Evolutionary conservation across 2,329 filamentous ascomycete species (phyloP).

Genomic region (Fusarium circinatum): DNA sequence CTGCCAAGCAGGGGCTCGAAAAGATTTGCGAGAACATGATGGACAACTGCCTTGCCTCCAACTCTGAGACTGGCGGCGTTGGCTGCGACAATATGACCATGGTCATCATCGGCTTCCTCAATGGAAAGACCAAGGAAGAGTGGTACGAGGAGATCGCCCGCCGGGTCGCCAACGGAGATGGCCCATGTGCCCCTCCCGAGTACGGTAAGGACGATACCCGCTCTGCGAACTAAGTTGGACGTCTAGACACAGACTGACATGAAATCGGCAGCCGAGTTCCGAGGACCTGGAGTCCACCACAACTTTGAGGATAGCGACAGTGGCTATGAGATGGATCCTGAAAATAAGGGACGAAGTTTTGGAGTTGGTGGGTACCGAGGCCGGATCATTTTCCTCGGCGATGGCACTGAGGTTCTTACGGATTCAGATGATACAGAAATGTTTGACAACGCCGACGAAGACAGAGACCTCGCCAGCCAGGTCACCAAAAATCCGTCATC

Average conservation of each 20-base stretch:
- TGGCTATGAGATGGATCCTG: conserved; percentile 80
- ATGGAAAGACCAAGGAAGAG: conserved; percentile 93
- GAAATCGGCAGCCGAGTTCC: conserved; percentile 75
- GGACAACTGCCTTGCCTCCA: conserved; percentile 98
- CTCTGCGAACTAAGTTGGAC: conserved; percentile 4
- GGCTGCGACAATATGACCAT: conserved; percentile 99
- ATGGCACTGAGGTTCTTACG: conserved; percentile 91
- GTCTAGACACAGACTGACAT: conserved; percentile 27
- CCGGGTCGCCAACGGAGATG: conserved; percentile 95
- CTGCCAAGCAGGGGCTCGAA: conserved; percentile 92
- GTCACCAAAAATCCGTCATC: conserved; percentile 68
- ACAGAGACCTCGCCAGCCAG: conserved; percentile 87
- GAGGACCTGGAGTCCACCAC: conserved; percentile 83
- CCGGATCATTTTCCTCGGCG: conserved; percentile 92
- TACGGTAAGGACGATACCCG: conserved; percentile 84
- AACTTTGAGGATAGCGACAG: conserved; percentile 84
- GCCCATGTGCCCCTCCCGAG: conserved; percentile 97
- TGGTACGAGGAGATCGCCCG: conserved; percentile 98
- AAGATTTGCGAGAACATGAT: conserved; percentile 99
- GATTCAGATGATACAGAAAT: conserved; percentile 92
- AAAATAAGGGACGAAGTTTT: conserved; percentile 71
- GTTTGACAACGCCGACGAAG: conserved; percentile 88
- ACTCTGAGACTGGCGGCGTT: conserved; percentile 96
- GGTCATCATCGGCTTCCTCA: conserved; percentile 86
- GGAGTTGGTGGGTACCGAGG: conserved; percentile 78